Base-by-base conservation (phyloP, 106 monocot species). In the Narthecium ossifragum region DNA sequence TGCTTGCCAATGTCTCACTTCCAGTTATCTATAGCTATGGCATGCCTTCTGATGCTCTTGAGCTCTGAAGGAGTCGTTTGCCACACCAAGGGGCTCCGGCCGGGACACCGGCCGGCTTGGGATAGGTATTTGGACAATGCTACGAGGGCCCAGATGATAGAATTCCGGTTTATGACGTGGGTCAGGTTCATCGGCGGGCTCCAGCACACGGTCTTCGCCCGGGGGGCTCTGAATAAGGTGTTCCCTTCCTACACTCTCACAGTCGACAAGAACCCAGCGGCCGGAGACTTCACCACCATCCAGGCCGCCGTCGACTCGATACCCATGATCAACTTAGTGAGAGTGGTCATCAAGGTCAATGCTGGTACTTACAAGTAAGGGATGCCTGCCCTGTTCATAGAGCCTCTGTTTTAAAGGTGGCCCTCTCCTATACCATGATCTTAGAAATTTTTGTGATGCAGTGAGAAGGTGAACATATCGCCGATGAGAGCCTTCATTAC, bases 401-500 rank as follows among this genome's bases (percentile, higher is more conserved):
- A n/a, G n/a, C n/a, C n/a, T n/a, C n/a, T n/a, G n/a, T n/a, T n/a
- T n/a, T n/a, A n/a, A n/a, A n/a, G n/a, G n/a, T n/a, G n/a, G n/a
- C n/a, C n/a, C n/a, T n/a, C n/a, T n/a, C n/a, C n/a, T n/a, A n/a
- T n/a, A n/a, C n/a, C n/a, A n/a, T n/a, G n/a, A n/a, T n/a, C n/a
- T n/a, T n/a, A n/a, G n/a, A n/a, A n/a, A n/a, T n/a, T n/a, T 49
- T 58, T 50, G 5, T 51, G 20, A 17, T 43, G 56, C 70, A 96
- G 94, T 49, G 94, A 96, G 83, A 96, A 96, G 72, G 94, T 96
- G 51, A 86, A 12, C 24, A 69, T 96, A 63, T 75, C 86, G 4
- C 60, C 78, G 10, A 66, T 72, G 61, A 83, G 75, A 67, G 83
- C 80, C 0, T 96, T 86, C 60, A 48, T 96, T n/a, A 86, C 80